phyloP scores from a whole-genome alignment of 148 eudicot species.

The Heliamphora exappendiculata region DNA sequence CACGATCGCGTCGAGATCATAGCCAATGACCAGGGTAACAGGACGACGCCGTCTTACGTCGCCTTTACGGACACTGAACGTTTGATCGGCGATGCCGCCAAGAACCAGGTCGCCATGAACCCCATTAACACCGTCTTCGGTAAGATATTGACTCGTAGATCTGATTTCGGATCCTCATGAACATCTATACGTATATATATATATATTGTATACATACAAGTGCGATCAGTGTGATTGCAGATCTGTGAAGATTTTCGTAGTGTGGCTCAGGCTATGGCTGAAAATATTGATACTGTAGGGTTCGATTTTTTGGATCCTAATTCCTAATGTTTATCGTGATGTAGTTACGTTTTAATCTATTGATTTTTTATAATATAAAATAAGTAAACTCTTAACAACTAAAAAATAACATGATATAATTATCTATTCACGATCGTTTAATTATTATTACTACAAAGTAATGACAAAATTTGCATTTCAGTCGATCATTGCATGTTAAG shows the following conservation, averaged over 20 bases:
- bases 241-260: background rate
- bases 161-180: background rate
- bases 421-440: too few relatives aligned
- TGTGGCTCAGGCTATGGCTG: background rate
- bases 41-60: conserved; percentile 7
- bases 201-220: background rate
- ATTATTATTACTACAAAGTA: too few relatives aligned
- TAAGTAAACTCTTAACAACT: too few relatives aligned
- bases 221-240: background rate
- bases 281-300: background rate
- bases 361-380: background rate
- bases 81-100: conserved; percentile 4
- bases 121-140: conserved; percentile 10
- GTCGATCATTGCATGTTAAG: too few relatives aligned
- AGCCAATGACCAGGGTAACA: conserved; percentile 2
- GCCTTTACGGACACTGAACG: conserved; percentile 4
- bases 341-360: background rate
- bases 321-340: background rate
- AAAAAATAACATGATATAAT: too few relatives aligned
- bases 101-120: conserved; percentile 9
- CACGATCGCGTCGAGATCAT: conserved; percentile 7
- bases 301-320: background rate
- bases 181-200: background rate
- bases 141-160: background rate
- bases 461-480: too few relatives aligned